Percentiles rank a stretch among this genome's conserved stretches.
Conservation (phyloP, 1,284 basidiomycete genomes). For the Taiwanofungus camphoratus region DNA sequence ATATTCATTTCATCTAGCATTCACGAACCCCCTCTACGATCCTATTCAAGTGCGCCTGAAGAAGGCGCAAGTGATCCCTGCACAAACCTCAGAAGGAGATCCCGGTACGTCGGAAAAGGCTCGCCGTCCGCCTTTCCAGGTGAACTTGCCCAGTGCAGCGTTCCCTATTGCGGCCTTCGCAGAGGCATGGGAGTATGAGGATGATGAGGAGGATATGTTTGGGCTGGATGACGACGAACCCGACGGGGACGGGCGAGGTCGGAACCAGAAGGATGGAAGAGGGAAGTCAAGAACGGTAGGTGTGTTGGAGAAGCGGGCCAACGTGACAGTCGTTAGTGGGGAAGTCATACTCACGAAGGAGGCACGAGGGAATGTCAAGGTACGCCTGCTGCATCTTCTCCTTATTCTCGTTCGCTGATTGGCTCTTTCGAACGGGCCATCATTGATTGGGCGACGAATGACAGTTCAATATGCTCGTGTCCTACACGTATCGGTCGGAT, state of each 20-base stretch:
- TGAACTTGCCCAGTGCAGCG: slow-evolving; percentile 68
- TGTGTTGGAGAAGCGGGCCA: slow-evolving; percentile 79
- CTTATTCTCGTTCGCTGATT: slow-evolving; percentile 16
- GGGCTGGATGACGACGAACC: slow-evolving; percentile 65
- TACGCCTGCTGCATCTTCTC: slow-evolving; percentile 29
- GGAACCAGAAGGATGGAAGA: slow-evolving; percentile 39
- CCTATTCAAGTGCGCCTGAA: slow-evolving; percentile 84
- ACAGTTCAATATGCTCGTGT: slow-evolving; percentile 91
- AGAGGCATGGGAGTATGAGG: slow-evolving; percentile 94
- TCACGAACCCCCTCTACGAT: slow-evolving; percentile 93
- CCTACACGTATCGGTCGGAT: slow-evolving; percentile 89
- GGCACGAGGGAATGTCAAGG: slow-evolving; percentile 69
- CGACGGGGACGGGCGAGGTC: slow-evolving; percentile 31
- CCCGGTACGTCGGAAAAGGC: slow-evolving; percentile 40
- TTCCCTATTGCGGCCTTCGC: slow-evolving; percentile 86
- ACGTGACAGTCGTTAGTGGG: slow-evolving; percentile 80
- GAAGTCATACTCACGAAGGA: slow-evolving; percentile 78
- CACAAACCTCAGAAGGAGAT: slow-evolving; percentile 26
- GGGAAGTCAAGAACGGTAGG: slow-evolving; percentile 65
- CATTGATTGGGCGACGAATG: too few relatives aligned
- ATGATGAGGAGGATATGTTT: slow-evolving; percentile 84
- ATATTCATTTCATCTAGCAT: slow-evolving; percentile 82
- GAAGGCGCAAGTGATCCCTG: slow-evolving; percentile 38
- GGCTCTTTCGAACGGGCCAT: not conserved
- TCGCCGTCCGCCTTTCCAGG: slow-evolving; percentile 65